Conservation (phyloP, 2,329 filamentous ascomycete species). For the Pochonia chlamydosporia region DNA sequence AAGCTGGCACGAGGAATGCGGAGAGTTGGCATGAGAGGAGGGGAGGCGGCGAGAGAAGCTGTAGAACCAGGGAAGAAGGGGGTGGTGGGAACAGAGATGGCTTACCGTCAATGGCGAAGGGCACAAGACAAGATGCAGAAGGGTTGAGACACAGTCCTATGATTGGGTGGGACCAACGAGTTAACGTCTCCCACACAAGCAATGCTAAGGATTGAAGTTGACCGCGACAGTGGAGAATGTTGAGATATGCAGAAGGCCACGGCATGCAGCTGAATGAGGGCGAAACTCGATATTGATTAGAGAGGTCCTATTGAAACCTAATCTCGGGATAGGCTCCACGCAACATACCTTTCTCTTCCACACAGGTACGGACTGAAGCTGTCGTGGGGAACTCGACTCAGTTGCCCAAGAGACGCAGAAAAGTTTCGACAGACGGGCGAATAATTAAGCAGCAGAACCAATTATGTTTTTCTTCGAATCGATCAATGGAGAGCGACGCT, state of each 20-base stretch:
- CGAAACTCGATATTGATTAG: slow-evolving; percentile 8
- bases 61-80: slow-evolving; percentile 1
- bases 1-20: slow-evolving; percentile 21
- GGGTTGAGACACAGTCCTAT: slow-evolving; percentile 42
- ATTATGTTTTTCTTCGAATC: neutral
- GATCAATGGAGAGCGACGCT: neutral
- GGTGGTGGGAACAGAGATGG: slow-evolving; percentile 23
- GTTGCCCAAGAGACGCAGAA: neutral
- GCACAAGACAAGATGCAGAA: slow-evolving; percentile 31
- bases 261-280: slow-evolving; percentile 30
- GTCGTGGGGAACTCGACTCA: neutral
- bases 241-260: slow-evolving; percentile 28
- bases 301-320: slow-evolving; percentile 9
- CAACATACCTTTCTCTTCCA: slow-evolving; percentile 20
- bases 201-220: slow-evolving; percentile 36
- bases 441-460: neutral
- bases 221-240: slow-evolving; percentile 37
- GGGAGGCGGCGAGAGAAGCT: slow-evolving; percentile 2
- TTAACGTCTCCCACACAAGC: slow-evolving; percentile 56
- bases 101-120: slow-evolving; percentile 47
- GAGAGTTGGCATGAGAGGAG: slow-evolving; percentile 15
- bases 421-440: neutral
- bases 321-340: slow-evolving; percentile 7
- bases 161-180: slow-evolving; percentile 53
- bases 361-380: neutral